Evolutionary conservation across 2,329 filamentous ascomycete genomes (phyloP), one percentile per base, ranked within the genome.

Genomic region (Claviceps spartinae): DNA sequence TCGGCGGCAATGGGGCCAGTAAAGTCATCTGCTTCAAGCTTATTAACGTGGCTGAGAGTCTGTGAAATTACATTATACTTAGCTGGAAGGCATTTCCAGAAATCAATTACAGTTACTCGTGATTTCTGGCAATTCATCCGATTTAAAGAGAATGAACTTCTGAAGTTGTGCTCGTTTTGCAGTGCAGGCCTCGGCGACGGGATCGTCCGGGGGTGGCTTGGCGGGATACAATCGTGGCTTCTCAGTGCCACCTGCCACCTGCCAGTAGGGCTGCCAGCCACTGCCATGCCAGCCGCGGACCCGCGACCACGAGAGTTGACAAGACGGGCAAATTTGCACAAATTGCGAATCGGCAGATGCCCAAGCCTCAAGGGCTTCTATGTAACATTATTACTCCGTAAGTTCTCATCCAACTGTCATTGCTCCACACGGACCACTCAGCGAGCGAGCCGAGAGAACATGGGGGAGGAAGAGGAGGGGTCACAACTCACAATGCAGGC

Each of bases 351-450:
- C 41, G 41, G 36, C 47, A 43, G 48, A 43, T 34, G 38, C 44
- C 50, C 50, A 47, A 43, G n/a, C 1, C 1, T 2, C 40, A 30
- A 11, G n/a, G 41, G n/a, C n/a, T 43, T 18, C 44, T 24, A 18
- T 18, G 18, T 18, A n/a, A n/a, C n/a, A n/a, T n/a, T n/a, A n/a
- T n/a, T n/a, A 18, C 3, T 24, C 22, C 22, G 22, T 18, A 37
- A 43, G 43, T 48, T 48, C 22, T 30, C 44, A 30, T 45, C 38
- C 49, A 18, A 18, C 38, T 26, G 50, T 38, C 47, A 24, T 47
- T 38, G 50, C 47, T 34, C 48, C 48, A 38, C 52, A 50, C 26
- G 34, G 54, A 52, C 53, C 52, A 37, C 50, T n/a, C 47, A 50
- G 46, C 49, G 43, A 4, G 24, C 24, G 22, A 18, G 13, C 2